A percentile compares a stretch with the other conserved stretches of the same genome.
phyloP scores from a whole-genome alignment of 805 yeast genomes.

The Kodamaea neixiangensis region DNA sequence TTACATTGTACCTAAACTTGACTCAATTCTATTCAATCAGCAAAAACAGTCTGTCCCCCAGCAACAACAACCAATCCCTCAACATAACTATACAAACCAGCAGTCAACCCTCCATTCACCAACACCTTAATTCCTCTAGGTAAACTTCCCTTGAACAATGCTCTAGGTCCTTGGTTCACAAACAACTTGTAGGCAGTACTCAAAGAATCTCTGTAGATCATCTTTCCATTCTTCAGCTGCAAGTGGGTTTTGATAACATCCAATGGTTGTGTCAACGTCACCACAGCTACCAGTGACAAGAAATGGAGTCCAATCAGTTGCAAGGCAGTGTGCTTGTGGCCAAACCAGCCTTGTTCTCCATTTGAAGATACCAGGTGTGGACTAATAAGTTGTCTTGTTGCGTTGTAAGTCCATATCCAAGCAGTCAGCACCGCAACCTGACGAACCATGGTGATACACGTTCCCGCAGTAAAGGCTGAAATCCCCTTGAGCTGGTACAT shows the following conservation, averaged over 20 bases:
- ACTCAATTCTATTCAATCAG: too few relatives aligned
- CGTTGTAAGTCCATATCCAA: constrained; percentile 80
- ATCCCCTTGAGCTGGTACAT: constrained; percentile 74
- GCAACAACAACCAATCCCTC: constrained; percentile 47
- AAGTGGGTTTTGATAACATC: constrained; percentile 84
- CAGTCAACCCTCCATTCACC: constrained; percentile 68
- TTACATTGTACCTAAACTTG: too few relatives aligned
- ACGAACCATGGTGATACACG: constrained; percentile 76
- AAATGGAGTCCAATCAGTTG: constrained; percentile 54
- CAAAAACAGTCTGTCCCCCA: constrained; percentile 35
- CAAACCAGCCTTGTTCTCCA: constrained; percentile 43
- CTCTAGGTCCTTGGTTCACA: constrained; percentile 31
- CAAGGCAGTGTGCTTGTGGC: constrained; percentile 41
- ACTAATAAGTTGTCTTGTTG: constrained; percentile 67
- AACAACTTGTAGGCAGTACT: constrained; percentile 42
- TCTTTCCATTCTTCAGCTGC: constrained; percentile 72
- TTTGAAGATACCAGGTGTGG: constrained; percentile 40
- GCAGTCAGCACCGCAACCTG: constrained; percentile 80
- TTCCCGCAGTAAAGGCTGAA: constrained; percentile 79
- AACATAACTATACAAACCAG: constrained; percentile 60
- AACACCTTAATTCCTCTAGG: constrained; percentile 74
- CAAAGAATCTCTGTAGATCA: constrained; percentile 60
- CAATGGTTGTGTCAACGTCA: constrained; percentile 80
- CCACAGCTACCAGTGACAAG: constrained; percentile 70
- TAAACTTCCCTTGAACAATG: constrained; percentile 38